Evolutionary conservation across 306 rosid genomes (phyloP), one percentile per base, ranked within the genome.

Genomic region (Cercis canadensis): DNA sequence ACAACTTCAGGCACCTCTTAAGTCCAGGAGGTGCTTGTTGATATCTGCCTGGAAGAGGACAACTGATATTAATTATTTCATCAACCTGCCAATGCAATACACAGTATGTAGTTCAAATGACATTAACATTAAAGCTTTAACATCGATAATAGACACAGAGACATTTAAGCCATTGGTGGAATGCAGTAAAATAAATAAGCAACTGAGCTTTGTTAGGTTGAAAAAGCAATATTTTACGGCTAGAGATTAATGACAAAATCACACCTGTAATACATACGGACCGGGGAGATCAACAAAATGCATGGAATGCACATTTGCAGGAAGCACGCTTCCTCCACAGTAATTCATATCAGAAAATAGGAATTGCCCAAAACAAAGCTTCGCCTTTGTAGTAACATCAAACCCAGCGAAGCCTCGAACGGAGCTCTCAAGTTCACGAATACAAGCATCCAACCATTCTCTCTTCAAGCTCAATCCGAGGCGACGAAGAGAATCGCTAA

Each of bases 1-100:
- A 94, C 74, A 94, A 57, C 75, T 94, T 94, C 19, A 94, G 87
- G 72, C 96, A 89, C 82, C 97, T 84, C 78, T 94, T 90, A 68
- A 73, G 52, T 19, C 87, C 85, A 1, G 89, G 82, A 54, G 88
- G 69, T 32, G 98, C 87, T 67, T 80, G 69, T 63, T 89, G 84
- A 69, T 90, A 90, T 83, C 98, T 90, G 33, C 80, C 61, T 52
- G 74, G 79, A 8, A 90, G 89, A 57, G 96, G 82, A 78, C 88
- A 81, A 41, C 71, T 81, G 18, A 94, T 74, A 75, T 90, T 90
- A 61, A 87, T 73, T 67, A 91, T 81, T 82, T 94, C 98, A 74
- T 94, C 98, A 73, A 94, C 86, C 98, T 90, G 83, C 65, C 81
- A 74, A 59, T 21, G 39, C 66, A 58, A 65, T 61, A 6, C 36